A percentile compares a stretch with the other conserved stretches of the same genome.
Conservation (phyloP, 1,284 basidiomycete genomes). For the Puccinia horiana region DNA sequence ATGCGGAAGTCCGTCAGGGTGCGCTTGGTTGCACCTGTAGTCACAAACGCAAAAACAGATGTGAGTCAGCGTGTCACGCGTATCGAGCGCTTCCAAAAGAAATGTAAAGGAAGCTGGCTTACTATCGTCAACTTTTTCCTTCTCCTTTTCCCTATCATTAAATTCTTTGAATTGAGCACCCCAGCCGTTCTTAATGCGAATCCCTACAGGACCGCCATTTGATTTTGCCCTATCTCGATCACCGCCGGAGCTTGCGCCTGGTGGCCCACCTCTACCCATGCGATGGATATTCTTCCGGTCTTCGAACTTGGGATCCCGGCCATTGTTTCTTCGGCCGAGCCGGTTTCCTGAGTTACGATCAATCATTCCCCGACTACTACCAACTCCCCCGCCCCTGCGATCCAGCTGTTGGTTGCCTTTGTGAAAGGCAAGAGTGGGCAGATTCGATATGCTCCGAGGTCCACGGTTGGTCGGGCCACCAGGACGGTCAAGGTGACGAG, state of each 20-base stretch:
- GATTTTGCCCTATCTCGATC: not conserved
- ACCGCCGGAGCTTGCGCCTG: not conserved
- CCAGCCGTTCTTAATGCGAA: conserved; percentile 37
- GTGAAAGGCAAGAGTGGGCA: conserved; percentile 21
- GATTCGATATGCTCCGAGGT: conserved; percentile 23
- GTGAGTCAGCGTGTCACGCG: not conserved
- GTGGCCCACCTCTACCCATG: not conserved
- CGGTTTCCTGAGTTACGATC: conserved; percentile 9
- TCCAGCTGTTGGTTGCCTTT: conserved; percentile 18
- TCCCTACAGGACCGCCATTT: not conserved
- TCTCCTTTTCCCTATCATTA: conserved; percentile 19
- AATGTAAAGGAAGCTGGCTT: not conserved
- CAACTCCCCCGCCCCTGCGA: conserved; percentile 30
- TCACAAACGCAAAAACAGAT: not conserved
- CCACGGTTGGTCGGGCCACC: conserved; percentile 26
- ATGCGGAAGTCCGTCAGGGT: conserved; percentile 96
- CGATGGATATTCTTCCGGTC: conserved; percentile 7
- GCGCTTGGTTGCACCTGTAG: conserved; percentile 59
- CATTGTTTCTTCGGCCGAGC: not conserved
- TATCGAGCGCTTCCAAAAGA: too few species aligned
- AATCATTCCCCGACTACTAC: not conserved
- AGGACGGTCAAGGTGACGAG: conserved; percentile 6
- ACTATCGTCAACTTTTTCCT: conserved; percentile 32
- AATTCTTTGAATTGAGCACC: conserved; percentile 45
- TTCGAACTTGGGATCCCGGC: conserved; percentile 22